These are phyloP conservation scores for Fusarium compactum DNA, from an alignment of 2,329 filamentous ascomycete species.

Conservation along the genomic window DNA sequence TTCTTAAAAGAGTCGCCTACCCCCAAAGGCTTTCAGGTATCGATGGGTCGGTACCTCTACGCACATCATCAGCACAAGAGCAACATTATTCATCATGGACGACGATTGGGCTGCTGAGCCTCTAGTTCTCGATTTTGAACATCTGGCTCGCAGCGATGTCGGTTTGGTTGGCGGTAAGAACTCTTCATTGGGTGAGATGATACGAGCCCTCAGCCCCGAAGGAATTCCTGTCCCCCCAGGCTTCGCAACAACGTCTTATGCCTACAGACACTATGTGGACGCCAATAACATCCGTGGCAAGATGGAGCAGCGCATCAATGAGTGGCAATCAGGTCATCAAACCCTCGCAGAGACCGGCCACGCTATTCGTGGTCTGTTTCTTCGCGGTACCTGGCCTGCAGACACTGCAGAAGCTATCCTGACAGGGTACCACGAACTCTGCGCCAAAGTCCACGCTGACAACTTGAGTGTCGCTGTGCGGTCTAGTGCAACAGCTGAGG, in stretches of 20 bases:
- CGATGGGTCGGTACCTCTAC: no score
- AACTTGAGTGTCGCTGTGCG: conserved; percentile 53
- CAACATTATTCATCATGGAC: neutral
- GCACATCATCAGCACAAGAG: no score
- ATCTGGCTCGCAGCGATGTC: conserved; percentile 13
- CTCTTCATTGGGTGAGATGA: conserved; percentile 55
- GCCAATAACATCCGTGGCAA: conserved; percentile 49
- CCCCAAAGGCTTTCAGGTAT: no score
- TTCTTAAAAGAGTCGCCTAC: no score
- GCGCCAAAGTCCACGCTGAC: conserved; percentile 28
- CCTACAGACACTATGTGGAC: conserved; percentile 53
- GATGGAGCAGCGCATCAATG: conserved; percentile 44
- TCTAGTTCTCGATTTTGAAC: conserved; percentile 15
- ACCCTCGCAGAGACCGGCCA: conserved; percentile 50
- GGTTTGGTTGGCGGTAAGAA: conserved; percentile 54
- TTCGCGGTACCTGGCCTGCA: conserved; percentile 49
- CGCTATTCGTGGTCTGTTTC: conserved; percentile 47
- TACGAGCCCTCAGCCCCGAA: conserved; percentile 45
- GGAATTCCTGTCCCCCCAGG: conserved; percentile 52
- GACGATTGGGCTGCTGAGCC: conserved; percentile 1
- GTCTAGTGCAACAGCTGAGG: conserved; percentile 55
- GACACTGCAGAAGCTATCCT: conserved; percentile 48
- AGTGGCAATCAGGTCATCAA: conserved; percentile 49
- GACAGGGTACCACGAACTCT: conserved; percentile 48
- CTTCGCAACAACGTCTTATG: conserved; percentile 52